Percentiles rank a stretch among this genome's conserved stretches.
Evolutionary conservation across 1,284 basidiomycete species (phyloP).

Genomic region (Termitomyces sp.): DNA sequence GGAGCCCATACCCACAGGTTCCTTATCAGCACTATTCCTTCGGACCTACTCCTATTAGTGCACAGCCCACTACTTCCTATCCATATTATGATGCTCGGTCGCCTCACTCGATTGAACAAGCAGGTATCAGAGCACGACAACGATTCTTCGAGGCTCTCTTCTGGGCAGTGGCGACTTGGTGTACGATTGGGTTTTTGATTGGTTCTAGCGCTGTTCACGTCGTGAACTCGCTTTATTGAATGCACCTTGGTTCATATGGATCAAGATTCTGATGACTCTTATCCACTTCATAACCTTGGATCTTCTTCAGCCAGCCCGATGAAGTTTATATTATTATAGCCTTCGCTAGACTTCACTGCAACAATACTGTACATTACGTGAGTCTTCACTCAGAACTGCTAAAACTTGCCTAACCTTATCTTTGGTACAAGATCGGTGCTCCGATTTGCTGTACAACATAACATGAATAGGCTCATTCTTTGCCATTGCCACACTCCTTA

Average conservation of each 20-base stretch:
- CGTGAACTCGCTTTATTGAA: neutral
- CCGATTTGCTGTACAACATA: neutral
- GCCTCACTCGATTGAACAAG: conserved; percentile 38
- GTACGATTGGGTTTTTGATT: conserved; percentile 25
- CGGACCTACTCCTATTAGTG: conserved; percentile 41
- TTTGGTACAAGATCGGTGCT: neutral
- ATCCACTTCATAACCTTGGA: neutral
- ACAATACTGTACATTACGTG: neutral
- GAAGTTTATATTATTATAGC: neutral
- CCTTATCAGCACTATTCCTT: conserved; percentile 11
- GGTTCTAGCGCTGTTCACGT: conserved; percentile 14
- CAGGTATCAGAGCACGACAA: conserved; percentile 38
- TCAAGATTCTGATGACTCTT: neutral
- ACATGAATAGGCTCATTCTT: neutral
- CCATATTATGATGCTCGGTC: conserved; percentile 48
- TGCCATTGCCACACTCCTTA: neutral
- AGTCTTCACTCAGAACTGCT: neutral
- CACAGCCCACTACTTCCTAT: conserved; percentile 30
- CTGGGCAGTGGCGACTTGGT: conserved; percentile 38
- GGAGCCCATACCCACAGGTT: neutral
- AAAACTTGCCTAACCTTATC: neutral
- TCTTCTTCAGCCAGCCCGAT: neutral
- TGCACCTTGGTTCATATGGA: neutral
- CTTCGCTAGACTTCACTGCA: neutral
- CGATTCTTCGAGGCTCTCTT: conserved; percentile 40